Evolutionary conservation across 164 flowering plant species (phyloP).

Genomic region (Litsea cubeba): DNA sequence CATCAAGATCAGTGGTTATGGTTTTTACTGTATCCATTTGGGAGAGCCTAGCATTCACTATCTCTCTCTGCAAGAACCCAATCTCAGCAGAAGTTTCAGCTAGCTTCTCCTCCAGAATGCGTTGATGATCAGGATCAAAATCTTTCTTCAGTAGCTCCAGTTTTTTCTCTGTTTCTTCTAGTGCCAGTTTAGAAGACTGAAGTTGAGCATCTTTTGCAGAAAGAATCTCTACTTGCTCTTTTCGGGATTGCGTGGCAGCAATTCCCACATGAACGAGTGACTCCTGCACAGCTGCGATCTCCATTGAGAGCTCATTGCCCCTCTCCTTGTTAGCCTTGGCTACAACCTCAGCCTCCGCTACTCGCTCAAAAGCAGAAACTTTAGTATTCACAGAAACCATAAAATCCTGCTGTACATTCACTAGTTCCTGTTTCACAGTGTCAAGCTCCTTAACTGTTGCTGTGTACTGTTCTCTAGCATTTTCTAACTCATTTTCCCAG

Average conservation of each 20-base stretch:
- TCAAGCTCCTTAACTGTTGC: slow-evolving; percentile 52
- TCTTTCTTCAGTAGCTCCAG: slow-evolving; percentile 47
- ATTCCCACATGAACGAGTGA: slow-evolving; percentile 56
- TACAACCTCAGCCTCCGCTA: slow-evolving; percentile 51
- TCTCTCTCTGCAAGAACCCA: slow-evolving; percentile 43
- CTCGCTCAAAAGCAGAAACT: slow-evolving; percentile 47
- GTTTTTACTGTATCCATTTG: slow-evolving; percentile 61
- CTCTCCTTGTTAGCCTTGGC: slow-evolving; percentile 51
- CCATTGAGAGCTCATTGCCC: slow-evolving; percentile 56
- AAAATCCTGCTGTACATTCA: slow-evolving; percentile 58
- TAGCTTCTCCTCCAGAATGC: slow-evolving; percentile 46
- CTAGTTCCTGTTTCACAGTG: slow-evolving; percentile 70
- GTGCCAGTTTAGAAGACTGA: slow-evolving; percentile 42
- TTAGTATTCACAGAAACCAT: slow-evolving; percentile 53
- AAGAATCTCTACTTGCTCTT: slow-evolving; percentile 53
- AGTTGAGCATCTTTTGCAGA: slow-evolving; percentile 57
- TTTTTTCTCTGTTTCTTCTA: slow-evolving; percentile 57
- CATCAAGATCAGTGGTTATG: slow-evolving; percentile 68
- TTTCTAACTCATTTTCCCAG: slow-evolving; percentile 51
- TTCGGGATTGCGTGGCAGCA: slow-evolving; percentile 52
- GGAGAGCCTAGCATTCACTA: slow-evolving; percentile 51
- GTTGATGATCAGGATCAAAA: slow-evolving; percentile 44
- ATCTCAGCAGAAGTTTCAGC: slow-evolving; percentile 45
- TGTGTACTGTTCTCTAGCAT: slow-evolving; percentile 47
- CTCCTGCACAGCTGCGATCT: slow-evolving; percentile 51